Evolutionary conservation across 2,329 filamentous ascomycete species (phyloP).

Genomic region (Cercospora brassicicola): DNA sequence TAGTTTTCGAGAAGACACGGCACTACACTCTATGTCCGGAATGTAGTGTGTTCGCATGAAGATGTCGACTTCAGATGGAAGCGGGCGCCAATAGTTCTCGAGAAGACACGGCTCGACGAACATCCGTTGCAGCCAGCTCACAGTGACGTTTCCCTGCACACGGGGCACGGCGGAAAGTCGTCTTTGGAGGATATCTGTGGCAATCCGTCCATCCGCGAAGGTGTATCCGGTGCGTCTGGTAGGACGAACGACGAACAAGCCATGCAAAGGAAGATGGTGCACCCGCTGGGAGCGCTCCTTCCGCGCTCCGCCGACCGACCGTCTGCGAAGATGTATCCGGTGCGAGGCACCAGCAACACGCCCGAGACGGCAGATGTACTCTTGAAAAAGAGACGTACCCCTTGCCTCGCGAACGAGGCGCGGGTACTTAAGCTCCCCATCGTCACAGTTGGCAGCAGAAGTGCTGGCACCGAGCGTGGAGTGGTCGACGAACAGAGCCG

Average conservation of each 20-base stretch:
- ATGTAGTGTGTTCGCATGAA: constrained; percentile 29
- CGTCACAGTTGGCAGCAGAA: background rate
- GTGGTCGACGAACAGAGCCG: background rate
- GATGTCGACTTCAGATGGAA: constrained; percentile 21
- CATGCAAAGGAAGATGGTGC: too few species aligned
- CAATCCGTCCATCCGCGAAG: constrained; percentile 30
- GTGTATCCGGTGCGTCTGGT: background rate
- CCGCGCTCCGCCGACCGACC: too few species aligned
- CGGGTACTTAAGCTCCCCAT: background rate
- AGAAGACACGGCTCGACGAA: constrained; percentile 42
- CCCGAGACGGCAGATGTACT: rapidly evolving
- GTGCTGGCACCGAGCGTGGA: background rate
- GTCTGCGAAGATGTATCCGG: constrained; percentile 1
- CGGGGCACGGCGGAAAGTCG: too few species aligned
- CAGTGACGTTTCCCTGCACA: constrained; percentile 42
- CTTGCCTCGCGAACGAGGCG: background rate
- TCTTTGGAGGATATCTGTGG: too few species aligned
- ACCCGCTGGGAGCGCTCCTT: too few species aligned
- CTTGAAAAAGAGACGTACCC: background rate
- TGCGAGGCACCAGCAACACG: background rate
- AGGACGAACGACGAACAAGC: too few species aligned
- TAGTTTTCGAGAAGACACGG: constrained; percentile 43
- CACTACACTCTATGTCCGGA: too few species aligned
- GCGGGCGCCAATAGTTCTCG: constrained; percentile 38
- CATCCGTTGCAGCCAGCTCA: constrained; percentile 46